Evolutionary conservation across 305 asterid species (phyloP).

Genomic region (Plantago lanceolata): DNA sequence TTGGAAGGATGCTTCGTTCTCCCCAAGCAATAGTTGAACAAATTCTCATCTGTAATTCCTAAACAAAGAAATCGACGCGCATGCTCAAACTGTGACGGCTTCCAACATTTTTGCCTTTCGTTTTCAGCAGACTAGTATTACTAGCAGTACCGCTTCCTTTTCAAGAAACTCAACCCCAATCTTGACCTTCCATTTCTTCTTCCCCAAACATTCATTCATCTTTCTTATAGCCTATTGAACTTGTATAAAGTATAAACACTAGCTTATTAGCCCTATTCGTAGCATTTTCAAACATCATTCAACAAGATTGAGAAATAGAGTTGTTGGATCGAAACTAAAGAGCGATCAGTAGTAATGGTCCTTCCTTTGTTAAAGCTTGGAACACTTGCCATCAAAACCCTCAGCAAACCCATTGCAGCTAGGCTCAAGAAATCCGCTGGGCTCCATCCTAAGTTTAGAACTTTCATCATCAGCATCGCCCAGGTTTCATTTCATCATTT

Average conservation of each 20-base stretch:
- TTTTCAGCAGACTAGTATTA: too few relatives aligned
- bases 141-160: slow-evolving; percentile 27
- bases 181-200: slow-evolving; percentile 21
- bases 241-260: too few relatives aligned
- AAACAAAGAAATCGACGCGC: neutral
- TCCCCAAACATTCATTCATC: slow-evolving; percentile 7
- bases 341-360: slow-evolving; percentile 36
- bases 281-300: too few relatives aligned
- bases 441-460: slow-evolving; percentile 73
- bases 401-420: slow-evolving; percentile 81
- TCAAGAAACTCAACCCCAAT: slow-evolving; percentile 39
- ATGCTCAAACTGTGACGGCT: neutral
- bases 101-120: neutral
- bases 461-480: slow-evolving; percentile 58
- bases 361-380: slow-evolving; percentile 84
- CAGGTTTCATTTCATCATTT: slow-evolving; percentile 42
- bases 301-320: neutral
- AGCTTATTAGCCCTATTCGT: too few relatives aligned
- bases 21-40: neutral
- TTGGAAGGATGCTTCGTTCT: neutral
- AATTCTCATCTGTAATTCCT: neutral
- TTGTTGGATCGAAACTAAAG: neutral
- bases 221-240: too few relatives aligned
- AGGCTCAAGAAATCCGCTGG: slow-evolving; percentile 75
- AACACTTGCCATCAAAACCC: slow-evolving; percentile 77